Base-by-base conservation (phyloP, 2,329 filamentous ascomycete species). In the Ophiostoma fasciatum region DNA sequence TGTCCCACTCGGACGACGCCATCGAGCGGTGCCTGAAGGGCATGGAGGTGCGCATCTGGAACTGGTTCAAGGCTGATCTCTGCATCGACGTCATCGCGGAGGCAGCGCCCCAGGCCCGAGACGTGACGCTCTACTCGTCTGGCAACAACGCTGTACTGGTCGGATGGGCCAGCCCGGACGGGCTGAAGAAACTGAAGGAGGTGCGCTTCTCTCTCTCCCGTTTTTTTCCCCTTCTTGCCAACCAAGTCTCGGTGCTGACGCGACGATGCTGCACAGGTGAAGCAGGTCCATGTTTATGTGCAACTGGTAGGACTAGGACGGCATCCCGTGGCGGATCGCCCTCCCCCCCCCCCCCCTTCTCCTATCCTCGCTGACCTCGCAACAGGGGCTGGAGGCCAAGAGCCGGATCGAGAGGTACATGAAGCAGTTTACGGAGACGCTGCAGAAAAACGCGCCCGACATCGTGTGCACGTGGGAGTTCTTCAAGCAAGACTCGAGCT, bases 41-140 rank as follows among this genome's bases (percentile, higher is more conserved):
- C 5, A 28, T 42, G 4, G 25, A 38, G n/a, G 32, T 41, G 4
- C 32, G 30, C n/a, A 26, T 29, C 14, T 41, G 35, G 35, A 38
- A 38, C 32, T 42, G 39, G 39, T 38, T 28, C 20, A 38, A 33
- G 30, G n/a, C 34, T 13, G 39, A 42, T 13, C 30, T 42, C 8
- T 42, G 39, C 26, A 25, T 19, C 30, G 33, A 42, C 13, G 36
- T 42, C 27, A 38, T 42, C 21, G 21, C 14, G 2, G 14, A 30
- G 7, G 14, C 22, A 8, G 36, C 36, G 5, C 17, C 26, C 10
- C 31, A 35, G 22, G 34, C 28, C 18, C 2, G 22, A 23, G 36
- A 42, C 7, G 29, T 38, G 26, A 38, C 39, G 7, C 36, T 42
- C 9, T 42, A 36, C 27, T 38, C 39, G 7, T 39, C 39, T 14